Conservation (phyloP, 768 basidiomycete species). For the Asterophora parasitica region DNA sequence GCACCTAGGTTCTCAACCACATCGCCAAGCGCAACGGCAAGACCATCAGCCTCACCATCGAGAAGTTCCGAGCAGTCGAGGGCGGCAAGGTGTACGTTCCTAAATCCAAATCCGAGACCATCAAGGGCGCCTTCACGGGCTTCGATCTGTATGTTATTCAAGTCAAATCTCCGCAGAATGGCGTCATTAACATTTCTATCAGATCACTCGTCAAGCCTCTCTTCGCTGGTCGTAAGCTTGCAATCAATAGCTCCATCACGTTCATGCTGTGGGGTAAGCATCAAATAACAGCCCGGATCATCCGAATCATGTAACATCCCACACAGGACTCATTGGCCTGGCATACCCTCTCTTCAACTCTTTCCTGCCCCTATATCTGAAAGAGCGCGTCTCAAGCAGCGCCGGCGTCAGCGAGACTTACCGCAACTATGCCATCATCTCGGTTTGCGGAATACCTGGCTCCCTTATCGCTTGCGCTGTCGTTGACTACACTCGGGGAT, state of each 20-base stretch:
- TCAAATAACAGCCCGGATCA: neutral
- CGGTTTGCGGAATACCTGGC: constrained; percentile 41
- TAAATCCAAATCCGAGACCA: constrained; percentile 24
- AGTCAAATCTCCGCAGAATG: too few species aligned
- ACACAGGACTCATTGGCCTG: constrained; percentile 40
- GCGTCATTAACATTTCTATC: neutral
- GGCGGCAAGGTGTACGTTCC: constrained; percentile 12
- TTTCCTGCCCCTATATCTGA: constrained; percentile 48
- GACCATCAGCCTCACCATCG: constrained; percentile 39
- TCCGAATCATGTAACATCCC: too few species aligned
- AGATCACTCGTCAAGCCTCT: constrained; percentile 48
- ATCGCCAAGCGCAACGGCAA: constrained; percentile 45
- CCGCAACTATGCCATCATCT: constrained; percentile 47
- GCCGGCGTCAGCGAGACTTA: constrained; percentile 29
- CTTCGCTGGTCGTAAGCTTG: constrained; percentile 40
- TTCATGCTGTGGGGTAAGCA: constrained; percentile 48
- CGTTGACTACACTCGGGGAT: constrained; percentile 37
- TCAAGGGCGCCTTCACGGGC: constrained; percentile 31
- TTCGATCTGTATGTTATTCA: constrained; percentile 35
- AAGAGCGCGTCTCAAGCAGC: constrained; percentile 25
- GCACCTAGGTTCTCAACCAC: constrained; percentile 38
- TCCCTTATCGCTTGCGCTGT: constrained; percentile 41
- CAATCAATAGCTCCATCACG: constrained; percentile 41
- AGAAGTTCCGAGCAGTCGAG: constrained; percentile 33
- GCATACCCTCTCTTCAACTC: constrained; percentile 50